Evolutionary conservation across 2,329 filamentous ascomycete genomes (phyloP).

Genomic region (Hypoxylon sp.): DNA sequence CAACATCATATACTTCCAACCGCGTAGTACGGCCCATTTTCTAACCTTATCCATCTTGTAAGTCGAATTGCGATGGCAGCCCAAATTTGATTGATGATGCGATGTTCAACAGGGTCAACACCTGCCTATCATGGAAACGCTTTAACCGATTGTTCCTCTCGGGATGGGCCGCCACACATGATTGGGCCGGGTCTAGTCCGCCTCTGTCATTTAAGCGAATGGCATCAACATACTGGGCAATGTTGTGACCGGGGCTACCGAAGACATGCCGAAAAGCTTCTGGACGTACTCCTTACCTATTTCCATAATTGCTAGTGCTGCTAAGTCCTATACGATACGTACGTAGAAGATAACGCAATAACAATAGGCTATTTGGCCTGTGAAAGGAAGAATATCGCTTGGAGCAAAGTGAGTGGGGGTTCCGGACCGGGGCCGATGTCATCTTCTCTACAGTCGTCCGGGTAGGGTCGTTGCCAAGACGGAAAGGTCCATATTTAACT

Average conservation of each 20-base stretch:
- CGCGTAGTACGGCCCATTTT: not conserved
- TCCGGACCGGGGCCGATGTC: not conserved
- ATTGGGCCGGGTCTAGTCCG: not conserved
- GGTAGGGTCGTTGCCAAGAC: slow-evolving; percentile 8
- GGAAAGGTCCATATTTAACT: slow-evolving; percentile 5
- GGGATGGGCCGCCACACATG: not conserved
- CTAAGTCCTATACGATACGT: not conserved
- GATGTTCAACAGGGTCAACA: slow-evolving; percentile 20
- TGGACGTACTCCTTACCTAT: not conserved
- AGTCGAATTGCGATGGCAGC: not conserved
- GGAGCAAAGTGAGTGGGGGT: not conserved
- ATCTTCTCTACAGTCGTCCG: not conserved
- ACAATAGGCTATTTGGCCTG: not conserved
- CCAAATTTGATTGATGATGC: slow-evolving; percentile 18
- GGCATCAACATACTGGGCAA: slow-evolving; percentile 12
- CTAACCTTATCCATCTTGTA: not conserved
- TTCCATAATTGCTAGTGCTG: not conserved
- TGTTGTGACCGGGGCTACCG: slow-evolving; percentile 16
- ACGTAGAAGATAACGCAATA: not conserved
- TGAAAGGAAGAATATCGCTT: not conserved
- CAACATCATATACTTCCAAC: not conserved
- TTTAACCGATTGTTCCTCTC: not conserved
- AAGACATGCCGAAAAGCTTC: not conserved
- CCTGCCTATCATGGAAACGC: slow-evolving; percentile 19
- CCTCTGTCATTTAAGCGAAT: slow-evolving; percentile 3